Conservation (phyloP, 495 filamentous ascomycete genomes). For the Annulohypoxylon moriforme region DNA sequence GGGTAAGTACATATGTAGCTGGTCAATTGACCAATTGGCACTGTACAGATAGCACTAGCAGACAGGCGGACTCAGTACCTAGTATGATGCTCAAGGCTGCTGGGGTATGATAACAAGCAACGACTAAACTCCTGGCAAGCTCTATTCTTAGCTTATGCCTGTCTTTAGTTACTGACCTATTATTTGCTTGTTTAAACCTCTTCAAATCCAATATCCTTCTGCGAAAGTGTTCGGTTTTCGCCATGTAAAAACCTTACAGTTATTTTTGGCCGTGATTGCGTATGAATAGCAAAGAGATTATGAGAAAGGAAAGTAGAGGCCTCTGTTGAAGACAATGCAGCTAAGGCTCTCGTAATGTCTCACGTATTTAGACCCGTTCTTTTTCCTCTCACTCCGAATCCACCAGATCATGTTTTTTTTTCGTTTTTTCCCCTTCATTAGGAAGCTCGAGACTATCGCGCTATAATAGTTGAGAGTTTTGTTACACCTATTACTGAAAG, state of each 20-base stretch:
- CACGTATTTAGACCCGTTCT: neutral
- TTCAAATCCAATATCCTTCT: neutral
- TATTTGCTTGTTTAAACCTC: slow-evolving; percentile 1
- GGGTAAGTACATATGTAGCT: neutral
- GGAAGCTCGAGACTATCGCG: neutral
- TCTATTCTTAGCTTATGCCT: neutral
- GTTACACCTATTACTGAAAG: neutral
- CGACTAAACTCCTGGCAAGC: neutral
- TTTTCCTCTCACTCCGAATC: neutral
- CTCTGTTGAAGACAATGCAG: neutral
- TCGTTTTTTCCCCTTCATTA: no score
- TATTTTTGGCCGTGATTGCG: neutral
- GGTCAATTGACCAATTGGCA: neutral
- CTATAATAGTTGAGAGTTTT: neutral
- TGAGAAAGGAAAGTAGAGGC: neutral
- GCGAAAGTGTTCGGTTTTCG: neutral
- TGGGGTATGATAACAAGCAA: neutral
- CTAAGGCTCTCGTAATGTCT: neutral
- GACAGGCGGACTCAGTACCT: neutral
- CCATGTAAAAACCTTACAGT: neutral
- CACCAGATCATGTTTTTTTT: neutral
- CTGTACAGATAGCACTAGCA: neutral
- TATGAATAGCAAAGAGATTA: neutral
- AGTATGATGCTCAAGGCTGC: no score
- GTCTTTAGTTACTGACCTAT: neutral